A percentile compares a stretch with the other conserved stretches of the same genome.
Evolutionary conservation across 441 rosid species (phyloP).

Genomic region (Croton setiger): DNA sequence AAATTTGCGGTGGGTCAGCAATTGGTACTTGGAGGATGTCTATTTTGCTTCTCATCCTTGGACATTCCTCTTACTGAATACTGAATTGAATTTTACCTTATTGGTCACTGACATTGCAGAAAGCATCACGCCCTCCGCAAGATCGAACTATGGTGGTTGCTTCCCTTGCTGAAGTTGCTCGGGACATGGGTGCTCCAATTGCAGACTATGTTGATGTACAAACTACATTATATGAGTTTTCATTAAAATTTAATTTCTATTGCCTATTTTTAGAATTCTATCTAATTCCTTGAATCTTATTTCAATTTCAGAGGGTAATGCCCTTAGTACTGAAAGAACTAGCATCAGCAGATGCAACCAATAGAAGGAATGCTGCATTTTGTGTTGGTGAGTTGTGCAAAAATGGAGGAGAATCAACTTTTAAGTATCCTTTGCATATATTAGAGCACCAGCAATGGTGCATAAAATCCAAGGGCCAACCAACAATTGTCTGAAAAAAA

Average conservation of each 20-base stretch:
- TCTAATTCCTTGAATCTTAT: slow-evolving; percentile 21
- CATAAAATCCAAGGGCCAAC: too few species aligned
- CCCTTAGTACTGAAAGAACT: slow-evolving; percentile 91
- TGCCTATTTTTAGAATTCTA: slow-evolving; percentile 19
- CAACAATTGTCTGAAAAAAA: too few species aligned
- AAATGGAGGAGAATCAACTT: slow-evolving; percentile 81
- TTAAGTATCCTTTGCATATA: slow-evolving; percentile 73
- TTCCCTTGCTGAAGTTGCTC: slow-evolving; percentile 98
- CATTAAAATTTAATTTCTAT: slow-evolving; percentile 5
- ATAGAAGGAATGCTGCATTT: slow-evolving; percentile 98
- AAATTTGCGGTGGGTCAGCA: slow-evolving; percentile 73
- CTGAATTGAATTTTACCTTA: slow-evolving; percentile 22
- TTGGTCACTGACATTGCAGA: slow-evolving; percentile 49
- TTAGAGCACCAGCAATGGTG: not conserved
- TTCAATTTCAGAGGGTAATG: slow-evolving; percentile 71
- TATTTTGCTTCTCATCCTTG: not conserved
- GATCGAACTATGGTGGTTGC: slow-evolving; percentile 99
- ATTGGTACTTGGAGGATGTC: slow-evolving; percentile 5
- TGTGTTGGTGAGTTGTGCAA: slow-evolving; percentile 95
- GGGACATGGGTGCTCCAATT: slow-evolving; percentile 92
- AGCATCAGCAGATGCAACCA: slow-evolving; percentile 79
- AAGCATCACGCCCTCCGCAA: slow-evolving; percentile 77
- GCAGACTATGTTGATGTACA: slow-evolving; percentile 83
- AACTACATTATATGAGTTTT: slow-evolving; percentile 18
- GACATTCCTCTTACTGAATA: slow-evolving; percentile 10